Evolutionary conservation across 2,329 filamentous ascomycete species (phyloP).

Genomic region (Penicillium hordei): DNA sequence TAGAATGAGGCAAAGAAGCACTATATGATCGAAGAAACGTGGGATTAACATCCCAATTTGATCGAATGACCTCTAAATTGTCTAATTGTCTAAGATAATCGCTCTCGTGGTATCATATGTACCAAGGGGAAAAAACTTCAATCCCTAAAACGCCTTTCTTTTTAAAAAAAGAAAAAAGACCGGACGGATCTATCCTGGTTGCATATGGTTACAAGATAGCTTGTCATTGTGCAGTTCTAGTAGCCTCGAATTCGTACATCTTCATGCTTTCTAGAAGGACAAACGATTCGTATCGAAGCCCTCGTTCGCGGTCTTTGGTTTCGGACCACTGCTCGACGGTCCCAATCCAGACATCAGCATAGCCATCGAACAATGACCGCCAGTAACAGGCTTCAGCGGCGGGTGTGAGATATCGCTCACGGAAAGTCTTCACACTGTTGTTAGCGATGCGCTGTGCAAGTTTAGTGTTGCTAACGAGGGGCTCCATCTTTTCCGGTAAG

Average conservation of each 20-base stretch:
- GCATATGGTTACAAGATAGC: neutral
- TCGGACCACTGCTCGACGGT: slow-evolving; percentile 18
- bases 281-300: slow-evolving; percentile 36
- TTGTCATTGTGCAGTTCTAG: slow-evolving; percentile 2
- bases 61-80: neutral
- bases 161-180: neutral
- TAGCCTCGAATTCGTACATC: slow-evolving; percentile 28
- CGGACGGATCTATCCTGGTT: neutral
- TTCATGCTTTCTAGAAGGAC: slow-evolving; percentile 28
- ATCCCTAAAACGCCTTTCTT: neutral
- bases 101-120: slow-evolving; percentile 10
- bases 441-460: slow-evolving; percentile 48
- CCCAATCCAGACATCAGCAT: slow-evolving; percentile 27
- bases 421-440: slow-evolving; percentile 48
- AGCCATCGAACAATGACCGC: slow-evolving; percentile 44
- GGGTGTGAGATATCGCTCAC: slow-evolving; percentile 52
- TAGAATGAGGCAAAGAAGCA: neutral
- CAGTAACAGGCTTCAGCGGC: slow-evolving; percentile 56
- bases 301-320: slow-evolving; percentile 14
- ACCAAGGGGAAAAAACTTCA: neutral
- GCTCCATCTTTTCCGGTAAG: slow-evolving; percentile 43
- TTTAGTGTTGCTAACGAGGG: slow-evolving; percentile 38
- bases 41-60: neutral
- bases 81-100: neutral
- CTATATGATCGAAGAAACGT: neutral